Evolutionary conservation across 345 rosid genomes (phyloP), one percentile per base, ranked within the genome.

Genomic region (Mangifera indica): DNA sequence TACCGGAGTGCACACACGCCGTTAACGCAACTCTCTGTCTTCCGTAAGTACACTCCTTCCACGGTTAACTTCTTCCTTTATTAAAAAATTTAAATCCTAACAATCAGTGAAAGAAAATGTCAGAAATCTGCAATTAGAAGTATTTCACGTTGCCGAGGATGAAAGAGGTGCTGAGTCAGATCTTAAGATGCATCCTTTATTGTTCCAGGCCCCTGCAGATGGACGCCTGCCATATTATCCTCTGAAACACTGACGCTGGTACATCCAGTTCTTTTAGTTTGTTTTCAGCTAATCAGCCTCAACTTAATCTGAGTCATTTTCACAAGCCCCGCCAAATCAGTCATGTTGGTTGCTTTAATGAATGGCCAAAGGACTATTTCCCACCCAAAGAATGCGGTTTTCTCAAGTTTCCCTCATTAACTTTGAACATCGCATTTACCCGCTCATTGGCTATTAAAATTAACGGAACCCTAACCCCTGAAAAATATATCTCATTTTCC

Each of bases 101-200:
- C 68, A 85, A 57, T 73, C 77, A 70, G 46, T 66, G 55, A 67
- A 71, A 63, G 86, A 83, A 58, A 72, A 70, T 57, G 71, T 77
- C 44, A 52, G 69, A 64, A 72, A 72, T 79, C 74, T 79, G n/a
- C 70, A 44, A 18, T 71, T 66, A 65, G 87, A 79, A 76, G 86
- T 85, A 67, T 74, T 83, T 40, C 63, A 74, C 15, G 74, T 76
- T 74, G 72, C 59, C 76, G 77, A 64, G 70, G 88, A 81, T 46
- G 84, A 84, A 65, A 86, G 79, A 53, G 82, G 75, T 70, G 61
- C 46, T 58, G 78, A 78, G 74, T 81, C 88, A 3, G 91, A 84
- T 76, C 87, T 87, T 72, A 92, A 86, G 81, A 83, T 95, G 96
- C 99, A 95, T 87, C 98, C 98, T 40, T 81, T 95, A 75, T 71